Conservation (phyloP, 1,284 basidiomycete species). For the Puccinia triticina region DNA sequence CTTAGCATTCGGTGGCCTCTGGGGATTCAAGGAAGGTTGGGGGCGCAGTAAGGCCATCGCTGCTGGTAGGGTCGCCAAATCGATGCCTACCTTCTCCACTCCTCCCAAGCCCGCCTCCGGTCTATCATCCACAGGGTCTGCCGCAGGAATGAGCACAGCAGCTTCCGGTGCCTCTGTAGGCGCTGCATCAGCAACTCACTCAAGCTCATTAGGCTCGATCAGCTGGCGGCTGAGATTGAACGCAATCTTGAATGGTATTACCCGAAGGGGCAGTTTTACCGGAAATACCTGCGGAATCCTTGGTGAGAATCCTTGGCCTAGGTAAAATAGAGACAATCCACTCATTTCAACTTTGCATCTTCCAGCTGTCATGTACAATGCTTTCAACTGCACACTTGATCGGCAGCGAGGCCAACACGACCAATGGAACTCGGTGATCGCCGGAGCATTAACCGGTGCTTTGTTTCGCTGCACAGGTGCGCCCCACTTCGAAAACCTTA, state of each 20-base stretch:
- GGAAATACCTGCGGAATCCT: conserved; percentile 98
- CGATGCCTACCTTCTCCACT: conserved; percentile 49
- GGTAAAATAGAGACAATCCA: neutral
- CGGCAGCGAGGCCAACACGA: conserved; percentile 80
- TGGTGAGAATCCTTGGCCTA: conserved; percentile 65
- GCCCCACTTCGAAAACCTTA: neutral
- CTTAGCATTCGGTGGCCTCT: conserved; percentile 86
- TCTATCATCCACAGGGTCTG: conserved; percentile 32
- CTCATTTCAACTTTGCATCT: neutral
- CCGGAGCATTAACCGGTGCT: conserved; percentile 86
- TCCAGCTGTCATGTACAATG: conserved; percentile 93
- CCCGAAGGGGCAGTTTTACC: conserved; percentile 92
- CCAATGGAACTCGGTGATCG: conserved; percentile 82
- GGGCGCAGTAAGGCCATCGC: conserved; percentile 67
- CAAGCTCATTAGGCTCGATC: conserved; percentile 33
- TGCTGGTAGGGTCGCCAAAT: conserved; percentile 49
- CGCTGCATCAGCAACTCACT: conserved; percentile 51
- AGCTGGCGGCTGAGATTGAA: conserved; percentile 80
- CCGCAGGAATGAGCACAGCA: conserved; percentile 51
- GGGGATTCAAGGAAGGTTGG: conserved; percentile 94
- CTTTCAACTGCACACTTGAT: conserved; percentile 92
- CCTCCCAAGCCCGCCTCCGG: conserved; percentile 51
- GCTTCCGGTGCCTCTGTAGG: conserved; percentile 50
- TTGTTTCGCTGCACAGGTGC: conserved; percentile 90
- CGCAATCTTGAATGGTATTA: conserved; percentile 93